Conservation (phyloP, 768 basidiomycete species). For the Mycena galopus region DNA sequence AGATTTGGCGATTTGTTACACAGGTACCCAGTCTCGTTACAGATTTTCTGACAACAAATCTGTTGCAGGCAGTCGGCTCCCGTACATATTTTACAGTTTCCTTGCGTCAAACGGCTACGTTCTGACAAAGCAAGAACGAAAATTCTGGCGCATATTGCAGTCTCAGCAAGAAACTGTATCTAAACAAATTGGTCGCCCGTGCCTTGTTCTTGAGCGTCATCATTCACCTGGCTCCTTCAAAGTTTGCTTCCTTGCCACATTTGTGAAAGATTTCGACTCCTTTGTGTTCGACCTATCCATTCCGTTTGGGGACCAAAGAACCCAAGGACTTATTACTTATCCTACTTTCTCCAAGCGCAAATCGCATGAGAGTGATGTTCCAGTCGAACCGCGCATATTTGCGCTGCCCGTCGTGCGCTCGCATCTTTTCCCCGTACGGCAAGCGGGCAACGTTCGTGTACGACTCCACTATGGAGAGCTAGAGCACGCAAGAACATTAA, state of each 20-base stretch:
- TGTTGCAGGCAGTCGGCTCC: background rate
- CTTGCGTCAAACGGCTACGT: background rate
- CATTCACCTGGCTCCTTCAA: background rate
- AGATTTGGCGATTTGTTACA: background rate
- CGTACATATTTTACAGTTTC: background rate
- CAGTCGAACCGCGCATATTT: background rate
- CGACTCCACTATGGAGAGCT: constrained; percentile 22
- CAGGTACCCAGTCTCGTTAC: background rate
- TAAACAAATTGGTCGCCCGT: constrained; percentile 6
- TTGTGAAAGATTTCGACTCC: background rate
- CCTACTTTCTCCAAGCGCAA: background rate
- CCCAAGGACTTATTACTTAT: background rate
- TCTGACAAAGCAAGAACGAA: background rate
- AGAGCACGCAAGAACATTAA: background rate
- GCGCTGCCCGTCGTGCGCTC: constrained; percentile 11
- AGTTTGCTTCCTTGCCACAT: constrained; percentile 13
- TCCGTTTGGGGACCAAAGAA: background rate
- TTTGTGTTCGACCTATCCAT: background rate
- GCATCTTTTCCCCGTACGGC: background rate
- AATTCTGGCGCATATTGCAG: background rate
- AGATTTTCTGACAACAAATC: too few relatives aligned
- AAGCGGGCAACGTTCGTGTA: background rate
- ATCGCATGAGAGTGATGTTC: background rate
- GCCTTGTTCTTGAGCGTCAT: constrained; percentile 7
- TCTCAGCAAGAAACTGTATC: background rate